These are phyloP conservation scores for Kregervanrija fluxuum DNA, from an alignment of 805 yeast genomes.

Conservation along the genomic window DNA sequence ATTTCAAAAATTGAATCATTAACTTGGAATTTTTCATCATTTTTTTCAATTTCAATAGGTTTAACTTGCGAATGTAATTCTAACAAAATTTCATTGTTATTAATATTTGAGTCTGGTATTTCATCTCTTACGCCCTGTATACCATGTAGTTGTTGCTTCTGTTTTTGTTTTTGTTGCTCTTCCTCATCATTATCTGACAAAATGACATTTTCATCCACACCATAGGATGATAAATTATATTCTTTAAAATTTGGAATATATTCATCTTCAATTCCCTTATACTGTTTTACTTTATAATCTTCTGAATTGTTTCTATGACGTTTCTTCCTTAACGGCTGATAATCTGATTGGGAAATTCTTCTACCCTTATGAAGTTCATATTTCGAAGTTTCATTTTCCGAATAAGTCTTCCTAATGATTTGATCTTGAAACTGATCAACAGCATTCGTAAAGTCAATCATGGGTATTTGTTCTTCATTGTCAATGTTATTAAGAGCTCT, in stretches of 20 bases:
- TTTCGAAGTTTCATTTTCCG: slow-evolving; percentile 58
- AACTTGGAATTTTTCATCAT: slow-evolving; percentile 8
- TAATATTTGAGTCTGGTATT: neutral
- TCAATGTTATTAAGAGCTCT: slow-evolving; percentile 20
- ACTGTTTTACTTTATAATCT: slow-evolving; percentile 1
- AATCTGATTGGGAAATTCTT: slow-evolving; percentile 15
- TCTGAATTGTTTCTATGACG: neutral
- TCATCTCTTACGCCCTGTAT: too few relatives aligned
- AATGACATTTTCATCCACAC: slow-evolving; percentile 9
- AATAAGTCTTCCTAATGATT: slow-evolving; percentile 44
- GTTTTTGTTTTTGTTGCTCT: too few relatives aligned
- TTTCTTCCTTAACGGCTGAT: neutral
- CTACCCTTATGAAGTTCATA: slow-evolving; percentile 37
- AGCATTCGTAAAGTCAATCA: slow-evolving; percentile 16
- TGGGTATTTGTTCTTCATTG: slow-evolving; percentile 25
- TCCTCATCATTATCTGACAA: slow-evolving; percentile 6
- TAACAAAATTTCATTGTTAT: neutral
- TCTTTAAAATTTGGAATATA: slow-evolving; percentile 56
- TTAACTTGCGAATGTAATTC: slow-evolving; percentile 20
- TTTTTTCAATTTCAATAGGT: slow-evolving; percentile 21
- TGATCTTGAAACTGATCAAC: slow-evolving; percentile 9
- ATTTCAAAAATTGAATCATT: slow-evolving; percentile 15
- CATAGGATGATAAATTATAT: slow-evolving; percentile 27
- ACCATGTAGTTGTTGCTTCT: too few relatives aligned
- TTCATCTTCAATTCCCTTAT: slow-evolving; percentile 60